Evolutionary conservation across 2,329 filamentous ascomycete genomes (phyloP).

Genomic region (Fusarium sp.): DNA sequence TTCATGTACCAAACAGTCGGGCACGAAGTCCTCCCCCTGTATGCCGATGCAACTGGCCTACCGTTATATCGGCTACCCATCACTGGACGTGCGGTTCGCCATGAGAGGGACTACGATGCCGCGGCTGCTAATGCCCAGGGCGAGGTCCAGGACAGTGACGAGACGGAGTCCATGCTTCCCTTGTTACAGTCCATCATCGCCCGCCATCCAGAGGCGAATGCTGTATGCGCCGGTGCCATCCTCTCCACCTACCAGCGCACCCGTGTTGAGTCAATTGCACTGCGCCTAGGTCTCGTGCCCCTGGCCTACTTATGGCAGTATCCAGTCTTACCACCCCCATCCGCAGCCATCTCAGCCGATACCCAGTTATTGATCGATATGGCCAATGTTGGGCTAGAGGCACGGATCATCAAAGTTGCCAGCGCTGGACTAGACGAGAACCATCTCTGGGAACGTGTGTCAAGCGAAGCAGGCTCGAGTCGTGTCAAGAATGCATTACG

Average conservation of each 20-base stretch:
- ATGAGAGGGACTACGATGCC: conserved; percentile 74
- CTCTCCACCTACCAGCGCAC: conserved; percentile 96
- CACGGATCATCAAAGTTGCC: conserved; percentile 94
- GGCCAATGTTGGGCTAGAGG: conserved; percentile 79
- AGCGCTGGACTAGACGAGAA: conserved; percentile 85
- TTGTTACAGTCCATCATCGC: conserved; percentile 75
- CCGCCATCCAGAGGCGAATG: conserved; percentile 83
- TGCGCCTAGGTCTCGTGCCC: conserved; percentile 83
- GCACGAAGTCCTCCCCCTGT: conserved; percentile 86
- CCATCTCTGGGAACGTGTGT: conserved; percentile 84
- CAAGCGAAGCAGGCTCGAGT: conserved; percentile 60
- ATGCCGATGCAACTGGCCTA: conserved; percentile 79
- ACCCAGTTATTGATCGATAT: conserved; percentile 81
- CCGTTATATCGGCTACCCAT: conserved; percentile 88
- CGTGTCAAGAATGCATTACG: conserved; percentile 65
- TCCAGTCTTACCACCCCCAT: conserved; percentile 71
- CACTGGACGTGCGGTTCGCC: conserved; percentile 74
- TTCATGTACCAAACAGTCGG: conserved; percentile 99
- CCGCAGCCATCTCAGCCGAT: conserved; percentile 51
- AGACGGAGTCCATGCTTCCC: conserved; percentile 87
- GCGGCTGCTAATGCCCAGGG: conserved; percentile 31
- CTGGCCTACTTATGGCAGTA: conserved; percentile 95
- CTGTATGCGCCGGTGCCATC: conserved; percentile 90
- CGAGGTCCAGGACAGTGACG: conserved; percentile 64
- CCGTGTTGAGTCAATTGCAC: conserved; percentile 89